Evolutionary conservation across 129 eudicot genomes (phyloP).

Genomic region (Tagetes patula): DNA sequence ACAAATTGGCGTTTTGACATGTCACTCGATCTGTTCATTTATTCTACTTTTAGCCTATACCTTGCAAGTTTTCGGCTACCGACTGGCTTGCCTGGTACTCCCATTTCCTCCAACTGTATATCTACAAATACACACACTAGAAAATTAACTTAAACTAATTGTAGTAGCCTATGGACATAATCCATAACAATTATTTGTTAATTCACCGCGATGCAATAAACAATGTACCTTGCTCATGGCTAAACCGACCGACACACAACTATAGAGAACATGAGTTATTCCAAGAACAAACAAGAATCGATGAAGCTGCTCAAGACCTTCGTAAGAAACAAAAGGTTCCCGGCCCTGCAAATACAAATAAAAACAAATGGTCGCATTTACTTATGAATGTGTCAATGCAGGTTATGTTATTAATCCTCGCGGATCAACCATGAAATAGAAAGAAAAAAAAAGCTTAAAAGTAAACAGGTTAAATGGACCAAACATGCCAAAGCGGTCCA

Average conservation of each 20-base stretch:
- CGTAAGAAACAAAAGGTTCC: constrained; percentile 96
- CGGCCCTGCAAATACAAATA: constrained; percentile 58
- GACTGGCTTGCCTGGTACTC: constrained; percentile 61
- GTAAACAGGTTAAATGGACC: not conserved
- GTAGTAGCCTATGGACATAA: constrained; percentile 1
- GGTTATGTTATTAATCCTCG: not conserved
- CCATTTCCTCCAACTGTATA: constrained; percentile 99
- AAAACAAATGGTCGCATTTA: not conserved
- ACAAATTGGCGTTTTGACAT: not conserved
- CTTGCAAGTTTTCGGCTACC: constrained; percentile 59
- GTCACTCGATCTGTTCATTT: not conserved
- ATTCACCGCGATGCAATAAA: not conserved
- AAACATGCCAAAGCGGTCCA: not conserved
- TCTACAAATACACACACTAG: constrained; percentile 41
- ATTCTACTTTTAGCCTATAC: constrained; percentile 30
- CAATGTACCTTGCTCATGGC: constrained; percentile 83
- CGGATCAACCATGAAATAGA: not conserved
- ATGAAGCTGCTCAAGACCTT: constrained; percentile 98
- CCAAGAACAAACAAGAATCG: constrained; percentile 97
- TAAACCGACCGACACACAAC: constrained; percentile 80
- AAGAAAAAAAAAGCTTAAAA: not conserved
- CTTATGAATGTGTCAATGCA: not conserved
- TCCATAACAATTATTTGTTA: not conserved
- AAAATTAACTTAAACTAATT: not conserved
- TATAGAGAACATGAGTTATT: constrained; percentile 90